phyloP scores from a whole-genome alignment of 305 asterid genomes.

The Solanum hybrid region DNA sequence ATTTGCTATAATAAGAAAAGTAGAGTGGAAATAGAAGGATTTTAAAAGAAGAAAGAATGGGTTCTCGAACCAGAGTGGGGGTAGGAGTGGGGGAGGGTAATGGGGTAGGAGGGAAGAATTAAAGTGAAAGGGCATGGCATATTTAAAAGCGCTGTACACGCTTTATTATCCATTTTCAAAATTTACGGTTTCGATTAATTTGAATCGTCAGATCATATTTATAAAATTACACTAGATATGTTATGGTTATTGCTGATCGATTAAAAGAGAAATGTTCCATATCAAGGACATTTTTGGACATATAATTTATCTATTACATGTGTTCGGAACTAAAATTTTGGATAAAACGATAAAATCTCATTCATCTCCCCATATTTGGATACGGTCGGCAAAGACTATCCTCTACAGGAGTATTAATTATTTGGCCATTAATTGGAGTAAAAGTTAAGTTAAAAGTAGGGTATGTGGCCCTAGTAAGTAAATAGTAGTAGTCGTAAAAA shows the following conservation, averaged over 20 bases:
- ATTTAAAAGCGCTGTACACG: not conserved
- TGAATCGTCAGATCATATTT: too few relatives aligned
- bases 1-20: not conserved
- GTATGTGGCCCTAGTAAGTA: not conserved
- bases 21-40: not conserved
- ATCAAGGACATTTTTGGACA: not conserved
- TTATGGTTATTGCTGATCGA: too few relatives aligned
- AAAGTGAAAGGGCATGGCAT: not conserved
- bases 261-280: not conserved
- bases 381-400: not conserved
- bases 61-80: not conserved
- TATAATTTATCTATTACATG: too few relatives aligned
- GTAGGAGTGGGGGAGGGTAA: not conserved
- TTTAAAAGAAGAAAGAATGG: not conserved
- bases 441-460: not conserved
- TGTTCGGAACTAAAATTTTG: not conserved
- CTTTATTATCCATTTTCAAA: not conserved
- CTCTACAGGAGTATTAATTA: not conserved
- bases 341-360: not conserved
- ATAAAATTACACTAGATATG: fast-evolving
- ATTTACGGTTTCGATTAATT: not conserved
- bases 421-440: not conserved
- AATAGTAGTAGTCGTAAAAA: not conserved
- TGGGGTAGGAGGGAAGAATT: not conserved
- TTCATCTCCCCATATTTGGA: not conserved